Base-by-base conservation (phyloP, 305 asterid genomes). In the Rubia balearica region DNA sequence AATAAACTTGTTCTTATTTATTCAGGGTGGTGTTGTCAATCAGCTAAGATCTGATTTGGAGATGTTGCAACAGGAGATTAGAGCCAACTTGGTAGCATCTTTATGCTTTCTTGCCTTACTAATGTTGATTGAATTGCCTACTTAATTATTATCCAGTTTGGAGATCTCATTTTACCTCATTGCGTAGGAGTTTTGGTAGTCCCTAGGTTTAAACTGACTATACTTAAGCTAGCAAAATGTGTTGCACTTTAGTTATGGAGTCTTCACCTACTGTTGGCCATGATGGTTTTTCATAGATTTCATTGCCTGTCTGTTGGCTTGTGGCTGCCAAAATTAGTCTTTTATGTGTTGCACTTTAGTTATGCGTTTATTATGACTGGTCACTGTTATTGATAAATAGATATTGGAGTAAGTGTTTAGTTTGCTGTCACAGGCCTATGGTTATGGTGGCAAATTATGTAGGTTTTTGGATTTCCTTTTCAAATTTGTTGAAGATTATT, bases 31-130 rank as follows among this genome's bases (percentile, higher is more conserved):
- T 80, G 78, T 82, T 74, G 94, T 91, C 80, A 85, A 79, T 84
- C 97, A 95, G 81, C 81, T 95, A 74, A 90, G 86, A 79, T 80
- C 76, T 76, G 94, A 90, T 71, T 73, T 95, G 91, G 97, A 86
- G 81, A 81, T 38, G 77, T 72, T 95, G 75, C 97, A 88, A 77
- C 91, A 77, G 65, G 96, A 95, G 83, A 91, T 95, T 79, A 95
- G 83, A 75, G 85, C 80, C 66, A 89, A 83, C 56, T 75, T 90
- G 96, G 99, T 95, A 80, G 97, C 41, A 45, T 75, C 36, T 68
- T 43, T 67, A 17, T 40, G 36, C 60, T 55, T 56, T 8, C 24
- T 69, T 59, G 19, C 49, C 74, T 71, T 30, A 4, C 48, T 14
- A 6, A 17, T 43, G n/a, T 59, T 70, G 22, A 51, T 33, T 70